Evolutionary conservation across 2,329 filamentous ascomycete genomes (phyloP).

Genomic region (Diaporthe vaccinii): DNA sequence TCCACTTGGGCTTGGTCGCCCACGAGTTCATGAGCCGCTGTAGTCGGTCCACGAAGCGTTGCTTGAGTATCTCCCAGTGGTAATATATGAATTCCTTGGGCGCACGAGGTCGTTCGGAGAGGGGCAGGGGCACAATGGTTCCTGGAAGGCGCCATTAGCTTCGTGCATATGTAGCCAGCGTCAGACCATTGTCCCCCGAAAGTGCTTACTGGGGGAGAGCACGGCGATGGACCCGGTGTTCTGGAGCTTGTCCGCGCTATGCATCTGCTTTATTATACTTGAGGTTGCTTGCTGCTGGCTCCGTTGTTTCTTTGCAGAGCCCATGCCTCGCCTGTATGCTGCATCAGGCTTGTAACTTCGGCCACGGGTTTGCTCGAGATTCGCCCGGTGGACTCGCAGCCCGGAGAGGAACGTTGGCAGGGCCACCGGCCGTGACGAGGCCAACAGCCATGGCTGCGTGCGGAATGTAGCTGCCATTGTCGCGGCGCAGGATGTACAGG

Average conservation of each 20-base stretch:
- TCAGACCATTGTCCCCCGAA: neutral
- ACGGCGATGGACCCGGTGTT: conserved; percentile 7
- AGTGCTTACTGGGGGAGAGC: conserved; percentile 34
- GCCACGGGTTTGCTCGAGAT: conserved; percentile 35
- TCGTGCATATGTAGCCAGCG: neutral
- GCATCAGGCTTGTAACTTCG: conserved; percentile 15
- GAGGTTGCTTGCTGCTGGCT: conserved; percentile 33
- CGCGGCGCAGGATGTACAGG: neutral
- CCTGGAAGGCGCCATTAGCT: conserved; percentile 49
- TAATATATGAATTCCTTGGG: conserved; percentile 52
- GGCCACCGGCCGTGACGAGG: neutral
- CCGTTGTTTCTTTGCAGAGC: neutral
- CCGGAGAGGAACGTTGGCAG: conserved; percentile 19
- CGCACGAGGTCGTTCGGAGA: conserved; percentile 51
- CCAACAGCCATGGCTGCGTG: conserved; percentile 39
- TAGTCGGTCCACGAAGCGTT: conserved; percentile 53
- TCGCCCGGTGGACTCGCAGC: conserved; percentile 6
- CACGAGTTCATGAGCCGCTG: conserved; percentile 54
- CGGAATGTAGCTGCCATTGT: conserved; percentile 42
- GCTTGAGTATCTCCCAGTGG: conserved; percentile 53
- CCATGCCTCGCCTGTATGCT: conserved; percentile 15
- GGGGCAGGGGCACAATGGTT: conserved; percentile 62
- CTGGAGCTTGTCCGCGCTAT: neutral
- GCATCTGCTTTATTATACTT: conserved; percentile 13
- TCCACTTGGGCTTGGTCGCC: conserved; percentile 54